Evolutionary conservation across 768 basidiomycete species (phyloP), one percentile per base, ranked within the genome.

Genomic region (Mrakia blollopis): DNA sequence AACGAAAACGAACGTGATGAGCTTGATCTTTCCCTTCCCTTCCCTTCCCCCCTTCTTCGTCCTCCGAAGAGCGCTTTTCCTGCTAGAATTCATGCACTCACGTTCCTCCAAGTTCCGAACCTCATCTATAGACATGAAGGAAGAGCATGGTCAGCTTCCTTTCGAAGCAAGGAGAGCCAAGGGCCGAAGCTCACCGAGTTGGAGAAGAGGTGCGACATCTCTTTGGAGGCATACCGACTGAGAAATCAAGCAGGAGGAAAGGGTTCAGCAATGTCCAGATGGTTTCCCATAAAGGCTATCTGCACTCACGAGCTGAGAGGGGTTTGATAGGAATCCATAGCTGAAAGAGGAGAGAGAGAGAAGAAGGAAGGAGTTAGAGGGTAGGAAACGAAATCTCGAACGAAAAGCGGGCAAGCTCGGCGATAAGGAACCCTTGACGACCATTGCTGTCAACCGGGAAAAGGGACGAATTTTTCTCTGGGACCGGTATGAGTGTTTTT

Each of bases 171-270:
- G 37, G 18, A 50, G 11, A 21, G 54, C 0, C 13, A 32, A 16
- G 32, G 14, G 50, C 2, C 18, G 13, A 39, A 37, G 86, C 90
- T 78, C 81, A 94, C 96, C 71, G 90, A 89, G 52, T 91, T 88
- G n/a, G 96, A 98, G 86, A 98, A 99, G 63, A 99, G 87, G 84
- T 93, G 87, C 14, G 94, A 90, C 96, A 98, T 98, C 85, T 98
- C 95, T 84, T 94, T 95, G 87, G 93, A 96, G 28, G 97, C 97
- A 92, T 98, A 99, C 70, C 96, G 95, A 82, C 95, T 98, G 81
- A 41, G n/a, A n/a, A n/a, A n/a, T n/a, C n/a, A n/a, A n/a, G n/a
- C n/a, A n/a, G n/a, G n/a, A n/a, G n/a, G n/a, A n/a, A n/a, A n/a
- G n/a, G n/a, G n/a, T n/a, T n/a, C n/a, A n/a, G n/a, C n/a, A n/a